Base-by-base conservation (phyloP, 208 protist genomes). In the Acanthamoeba comandoni region DNA sequence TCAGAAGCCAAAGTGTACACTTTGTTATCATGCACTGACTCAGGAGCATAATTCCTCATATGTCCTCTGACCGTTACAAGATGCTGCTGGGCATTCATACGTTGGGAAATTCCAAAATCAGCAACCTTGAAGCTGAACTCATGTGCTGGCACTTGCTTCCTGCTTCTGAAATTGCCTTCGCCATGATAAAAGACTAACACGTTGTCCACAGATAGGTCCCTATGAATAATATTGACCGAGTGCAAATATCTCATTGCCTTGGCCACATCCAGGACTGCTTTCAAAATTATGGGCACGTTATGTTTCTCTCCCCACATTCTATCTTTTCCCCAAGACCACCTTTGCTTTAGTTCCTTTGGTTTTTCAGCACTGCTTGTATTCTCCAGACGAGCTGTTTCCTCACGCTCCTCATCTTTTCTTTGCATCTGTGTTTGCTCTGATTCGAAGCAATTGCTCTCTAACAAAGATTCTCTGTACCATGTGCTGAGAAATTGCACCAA, bases 71-170 rank as follows among this genome's bases (percentile, higher is more conserved):
- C 58, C 12, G 80, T 89, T 31, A 89, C 19, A 2, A 89, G 80
- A 53, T 89, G 80, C 0, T 53, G 0, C 13, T 3, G n/a, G 7
- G 17, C 52, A n/a, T 12, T 19, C 12, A 85, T 26, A 0, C 55
- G 17, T 51, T 89, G 80, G 60, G 60, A 89, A 35, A 89, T 48
- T 12, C 80, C 80, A 71, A 89, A 89, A 26, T 89, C 80, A 51
- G 58, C 60, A 0, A 89, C 43, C 62, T 89, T 89, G 58, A 51
- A 35, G 43, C 15, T 35, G 29, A 70, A 55, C 3, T 35, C 12
- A 24, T 11, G 8, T n/a, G n/a, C n/a, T n/a, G n/a, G n/a, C n/a
- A n/a, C n/a, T n/a, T n/a, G n/a, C n/a, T n/a, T n/a, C n/a, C n/a
- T n/a, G n/a, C n/a, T n/a, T n/a, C n/a, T n/a, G n/a, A n/a, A n/a